Conservation (phyloP, 306 rosid species). For the barrel medic (Medicago truncatula) region DNA sequence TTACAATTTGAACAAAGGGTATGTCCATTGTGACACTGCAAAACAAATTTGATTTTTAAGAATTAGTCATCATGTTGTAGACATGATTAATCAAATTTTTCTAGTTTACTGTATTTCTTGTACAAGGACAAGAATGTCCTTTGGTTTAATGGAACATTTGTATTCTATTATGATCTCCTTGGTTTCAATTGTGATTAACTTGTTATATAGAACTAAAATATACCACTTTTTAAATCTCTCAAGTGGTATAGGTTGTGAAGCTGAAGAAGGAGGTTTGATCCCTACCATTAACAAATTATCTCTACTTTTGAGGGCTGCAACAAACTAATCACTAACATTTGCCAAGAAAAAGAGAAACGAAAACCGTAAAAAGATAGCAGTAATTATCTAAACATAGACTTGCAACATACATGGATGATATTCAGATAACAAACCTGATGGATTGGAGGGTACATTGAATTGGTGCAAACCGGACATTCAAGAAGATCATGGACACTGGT, state of each 20-base stretch:
- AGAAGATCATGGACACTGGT: slow-evolving; percentile 79
- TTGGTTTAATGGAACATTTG: too few species aligned
- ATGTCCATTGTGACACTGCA: slow-evolving; percentile 86
- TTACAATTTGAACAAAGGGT: slow-evolving; percentile 82
- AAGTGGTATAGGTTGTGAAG: too few species aligned
- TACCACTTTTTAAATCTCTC: too few species aligned
- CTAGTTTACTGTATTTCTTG: slow-evolving; percentile 15
- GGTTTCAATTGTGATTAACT: too few species aligned
- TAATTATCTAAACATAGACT: not conserved
- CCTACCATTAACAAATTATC: too few species aligned
- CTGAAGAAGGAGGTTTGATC: too few species aligned
- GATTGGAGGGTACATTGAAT: slow-evolving; percentile 84
- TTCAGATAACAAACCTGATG: slow-evolving; percentile 62
- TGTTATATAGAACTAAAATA: too few species aligned
- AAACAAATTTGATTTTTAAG: slow-evolving; percentile 21
- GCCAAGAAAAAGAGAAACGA: too few species aligned
- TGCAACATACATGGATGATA: slow-evolving; percentile 1
- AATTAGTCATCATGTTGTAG: slow-evolving; percentile 31
- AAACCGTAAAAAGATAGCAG: too few species aligned
- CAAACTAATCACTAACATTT: too few species aligned
- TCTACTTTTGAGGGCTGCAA: too few species aligned
- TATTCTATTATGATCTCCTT: not conserved
- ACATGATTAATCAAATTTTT: slow-evolving; percentile 28
- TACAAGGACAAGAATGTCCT: slow-evolving; percentile 2
- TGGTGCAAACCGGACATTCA: slow-evolving; percentile 81